These are phyloP conservation scores for Jasminum sambac DNA, from an alignment of 257 asterid genomes.

Conservation along the genomic window DNA sequence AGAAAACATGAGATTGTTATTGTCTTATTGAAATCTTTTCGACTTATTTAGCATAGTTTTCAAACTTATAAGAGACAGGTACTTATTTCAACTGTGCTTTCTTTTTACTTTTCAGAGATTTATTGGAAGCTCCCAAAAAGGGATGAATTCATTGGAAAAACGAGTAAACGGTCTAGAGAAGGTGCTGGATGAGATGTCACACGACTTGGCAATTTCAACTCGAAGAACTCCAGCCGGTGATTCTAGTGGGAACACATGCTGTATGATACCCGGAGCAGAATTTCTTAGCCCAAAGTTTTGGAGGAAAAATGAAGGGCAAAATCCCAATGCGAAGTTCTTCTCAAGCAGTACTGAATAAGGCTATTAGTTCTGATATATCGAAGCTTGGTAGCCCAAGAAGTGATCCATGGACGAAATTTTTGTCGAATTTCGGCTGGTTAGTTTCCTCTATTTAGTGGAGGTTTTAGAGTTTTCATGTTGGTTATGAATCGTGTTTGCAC, in stretches of 20 bases:
- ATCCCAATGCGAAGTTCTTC: slow-evolving; percentile 27
- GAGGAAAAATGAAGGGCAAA: slow-evolving; percentile 59
- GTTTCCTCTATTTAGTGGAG: background rate
- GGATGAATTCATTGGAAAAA: slow-evolving; percentile 64
- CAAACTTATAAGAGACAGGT: background rate
- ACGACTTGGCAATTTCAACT: slow-evolving; percentile 45
- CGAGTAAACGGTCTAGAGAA: slow-evolving; percentile 85
- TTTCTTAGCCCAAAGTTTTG: slow-evolving; percentile 72
- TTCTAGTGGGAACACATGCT: slow-evolving; percentile 45
- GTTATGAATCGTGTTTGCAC: background rate
- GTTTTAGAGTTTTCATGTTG: slow-evolving; percentile 8
- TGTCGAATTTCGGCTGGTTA: slow-evolving; percentile 1
- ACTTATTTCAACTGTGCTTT: background rate
- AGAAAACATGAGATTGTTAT: too few relatives aligned
- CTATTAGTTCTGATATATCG: slow-evolving; percentile 22
- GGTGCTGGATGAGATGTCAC: slow-evolving; percentile 71
- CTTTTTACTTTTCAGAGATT: slow-evolving; percentile 53
- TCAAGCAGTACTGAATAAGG: slow-evolving; percentile 12
- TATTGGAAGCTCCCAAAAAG: slow-evolving; percentile 75
- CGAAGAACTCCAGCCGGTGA: slow-evolving; percentile 32
- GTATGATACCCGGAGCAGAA: slow-evolving; percentile 62
- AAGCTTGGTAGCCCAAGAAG: slow-evolving; percentile 32
- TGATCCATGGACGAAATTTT: background rate
- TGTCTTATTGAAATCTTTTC: background rate
- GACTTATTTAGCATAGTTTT: background rate